Percentiles rank a stretch among this genome's conserved stretches.
These are phyloP conservation scores for Ogataea wickerhamii DNA, from an alignment of 805 yeast species.

Conservation along the genomic window DNA sequence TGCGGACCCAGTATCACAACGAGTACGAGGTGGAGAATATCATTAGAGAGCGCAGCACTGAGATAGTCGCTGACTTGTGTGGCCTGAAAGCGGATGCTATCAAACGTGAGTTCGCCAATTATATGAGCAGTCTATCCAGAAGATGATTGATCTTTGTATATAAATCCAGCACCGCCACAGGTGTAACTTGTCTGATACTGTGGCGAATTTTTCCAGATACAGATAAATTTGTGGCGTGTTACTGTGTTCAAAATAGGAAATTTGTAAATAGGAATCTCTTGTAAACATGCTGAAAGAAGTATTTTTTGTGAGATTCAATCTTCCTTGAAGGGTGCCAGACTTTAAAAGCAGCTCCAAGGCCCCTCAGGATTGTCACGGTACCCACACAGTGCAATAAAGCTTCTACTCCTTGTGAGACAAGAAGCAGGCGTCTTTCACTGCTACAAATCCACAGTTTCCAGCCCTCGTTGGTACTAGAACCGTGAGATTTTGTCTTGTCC, in stretches of 20 bases:
- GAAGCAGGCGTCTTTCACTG: too few species aligned
- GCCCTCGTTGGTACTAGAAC: too few species aligned
- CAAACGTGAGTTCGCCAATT: conserved; percentile 13
- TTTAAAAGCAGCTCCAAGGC: neutral
- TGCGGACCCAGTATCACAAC: conserved; percentile 37
- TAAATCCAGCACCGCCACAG: neutral
- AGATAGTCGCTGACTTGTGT: conserved; percentile 36
- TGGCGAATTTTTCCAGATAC: neutral
- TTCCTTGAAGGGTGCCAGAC: neutral
- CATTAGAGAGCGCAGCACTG: conserved; percentile 34
- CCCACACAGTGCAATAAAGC: too few species aligned
- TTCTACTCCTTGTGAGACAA: too few species aligned
- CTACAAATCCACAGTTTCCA: too few species aligned
- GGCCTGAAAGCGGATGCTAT: conserved; percentile 12
- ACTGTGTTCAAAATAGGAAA: neutral
- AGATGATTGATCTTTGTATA: too few species aligned
- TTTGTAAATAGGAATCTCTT: conserved; percentile 1
- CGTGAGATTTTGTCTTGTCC: neutral
- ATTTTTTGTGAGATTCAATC: neutral
- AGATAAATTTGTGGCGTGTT: conserved; percentile 1
- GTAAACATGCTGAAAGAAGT: conserved; percentile 4
- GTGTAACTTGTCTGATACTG: neutral
- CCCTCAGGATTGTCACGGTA: neutral
- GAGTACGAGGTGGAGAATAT: conserved; percentile 41
- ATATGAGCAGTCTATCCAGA: too few species aligned